Percentiles rank a stretch among this genome's conserved stretches.
phyloP scores from a whole-genome alignment of 176 grass and related monocot species.

The Musa acuminata region DNA sequence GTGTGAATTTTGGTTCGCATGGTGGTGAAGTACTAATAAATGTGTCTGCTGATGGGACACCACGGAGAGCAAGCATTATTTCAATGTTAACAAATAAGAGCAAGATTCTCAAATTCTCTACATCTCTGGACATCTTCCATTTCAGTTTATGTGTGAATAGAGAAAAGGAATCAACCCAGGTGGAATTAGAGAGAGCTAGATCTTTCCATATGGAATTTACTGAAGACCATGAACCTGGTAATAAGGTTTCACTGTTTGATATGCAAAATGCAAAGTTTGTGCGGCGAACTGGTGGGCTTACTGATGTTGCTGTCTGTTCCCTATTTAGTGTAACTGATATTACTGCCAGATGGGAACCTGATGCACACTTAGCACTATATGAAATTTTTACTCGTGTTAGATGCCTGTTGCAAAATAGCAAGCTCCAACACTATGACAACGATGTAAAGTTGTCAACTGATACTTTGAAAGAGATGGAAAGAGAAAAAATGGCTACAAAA shows the following conservation, averaged over 20 bases:
- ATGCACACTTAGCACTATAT: constrained; percentile 72
- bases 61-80: constrained; percentile 67
- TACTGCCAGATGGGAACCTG: constrained; percentile 83
- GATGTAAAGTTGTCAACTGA: constrained; percentile 25
- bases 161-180: constrained; percentile 66
- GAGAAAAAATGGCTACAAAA: constrained; percentile 20
- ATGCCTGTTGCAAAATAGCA: constrained; percentile 49
- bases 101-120: constrained; percentile 54
- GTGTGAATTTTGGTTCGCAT: constrained; percentile 97
- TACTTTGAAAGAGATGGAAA: constrained; percentile 31
- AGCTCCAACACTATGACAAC: constrained; percentile 44
- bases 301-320: constrained; percentile 64
- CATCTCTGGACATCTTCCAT: constrained; percentile 73
- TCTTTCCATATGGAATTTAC: constrained; percentile 60
- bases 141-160: constrained; percentile 67
- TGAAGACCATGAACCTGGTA: constrained; percentile 36
- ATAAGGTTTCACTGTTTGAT: constrained; percentile 86
- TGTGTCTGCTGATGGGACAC: constrained; percentile 82
- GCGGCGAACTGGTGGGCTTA: constrained; percentile 47
- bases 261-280: constrained; percentile 96
- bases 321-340: constrained; percentile 87
- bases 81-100: constrained; percentile 38
- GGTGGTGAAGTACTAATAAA: constrained; percentile 71
- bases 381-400: constrained; percentile 62
- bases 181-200: constrained; percentile 78